Evolutionary conservation across 352 stramenopile species (phyloP).

Genomic region (Salisapilia sapeloensis): DNA sequence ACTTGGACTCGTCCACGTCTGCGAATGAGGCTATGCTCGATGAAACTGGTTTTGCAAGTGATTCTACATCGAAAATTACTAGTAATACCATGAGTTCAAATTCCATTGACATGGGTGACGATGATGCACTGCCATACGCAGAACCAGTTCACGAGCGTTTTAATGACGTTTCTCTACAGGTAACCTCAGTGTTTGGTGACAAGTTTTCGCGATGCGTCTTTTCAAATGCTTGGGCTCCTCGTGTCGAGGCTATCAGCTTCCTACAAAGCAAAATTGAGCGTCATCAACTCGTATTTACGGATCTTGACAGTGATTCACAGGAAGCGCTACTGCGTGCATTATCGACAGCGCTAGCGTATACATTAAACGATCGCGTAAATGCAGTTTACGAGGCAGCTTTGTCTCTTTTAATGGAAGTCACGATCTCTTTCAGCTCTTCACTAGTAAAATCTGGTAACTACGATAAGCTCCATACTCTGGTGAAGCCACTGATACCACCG

Average conservation of each 20-base stretch:
- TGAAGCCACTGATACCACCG: conserved; percentile 48
- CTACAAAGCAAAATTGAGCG: conserved; percentile 48
- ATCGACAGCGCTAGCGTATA: conserved; percentile 33
- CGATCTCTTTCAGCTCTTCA: conserved; percentile 26
- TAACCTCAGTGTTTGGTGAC: conserved; percentile 47
- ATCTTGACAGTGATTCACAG: conserved; percentile 1
- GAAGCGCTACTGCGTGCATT: conserved; percentile 13
- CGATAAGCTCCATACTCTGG: conserved; percentile 18
- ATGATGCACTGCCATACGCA: conserved; percentile 66
- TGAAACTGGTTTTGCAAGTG: too few species aligned
- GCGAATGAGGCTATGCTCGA: too few species aligned
- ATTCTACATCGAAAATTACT: too few species aligned
- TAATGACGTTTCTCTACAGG: conserved; percentile 17
- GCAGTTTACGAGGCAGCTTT: conserved; percentile 59
- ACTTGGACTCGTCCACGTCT: too few species aligned
- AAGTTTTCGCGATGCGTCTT: conserved; percentile 59
- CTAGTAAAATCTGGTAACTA: conserved; percentile 2
- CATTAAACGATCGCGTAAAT: conserved; percentile 62
- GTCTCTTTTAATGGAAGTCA: conserved; percentile 50
- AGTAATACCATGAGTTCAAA: too few species aligned
- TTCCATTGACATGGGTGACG: too few species aligned
- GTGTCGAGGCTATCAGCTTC: conserved; percentile 62
- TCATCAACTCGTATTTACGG: conserved; percentile 26
- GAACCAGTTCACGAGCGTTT: conserved; percentile 51
- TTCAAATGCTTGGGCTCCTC: conserved; percentile 65